Conservation (phyloP, 192 early-diverging fungal species). For the Backusella mclennaniae region DNA sequence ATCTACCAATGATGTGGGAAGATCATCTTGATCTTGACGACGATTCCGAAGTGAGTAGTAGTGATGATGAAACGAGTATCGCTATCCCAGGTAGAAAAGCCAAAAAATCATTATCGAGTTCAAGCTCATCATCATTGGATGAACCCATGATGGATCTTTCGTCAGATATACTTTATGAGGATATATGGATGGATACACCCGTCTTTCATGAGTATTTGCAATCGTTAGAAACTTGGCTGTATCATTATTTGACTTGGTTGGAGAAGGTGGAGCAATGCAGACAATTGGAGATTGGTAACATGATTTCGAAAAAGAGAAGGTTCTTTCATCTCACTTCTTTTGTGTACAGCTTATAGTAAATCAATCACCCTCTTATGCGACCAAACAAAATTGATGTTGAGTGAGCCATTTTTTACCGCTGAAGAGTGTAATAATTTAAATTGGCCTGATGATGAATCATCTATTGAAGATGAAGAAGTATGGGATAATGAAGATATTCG, state of each 20-base stretch:
- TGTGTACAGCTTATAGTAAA: slow-evolving; percentile 5
- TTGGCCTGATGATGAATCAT: slow-evolving; percentile 3
- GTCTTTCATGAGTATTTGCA: slow-evolving; percentile 12
- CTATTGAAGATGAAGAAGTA: background rate
- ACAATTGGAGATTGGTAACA: slow-evolving; percentile 16
- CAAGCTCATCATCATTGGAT: background rate
- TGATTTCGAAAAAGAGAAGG: background rate
- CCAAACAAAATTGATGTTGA: background rate
- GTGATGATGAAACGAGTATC: slow-evolving; percentile 11
- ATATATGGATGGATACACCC: slow-evolving; percentile 21
- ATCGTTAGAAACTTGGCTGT: slow-evolving; percentile 10
- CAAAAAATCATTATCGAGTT: background rate
- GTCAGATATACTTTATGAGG: slow-evolving; percentile 11
- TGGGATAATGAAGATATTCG: slow-evolving; percentile 14
- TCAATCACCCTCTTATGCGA: background rate
- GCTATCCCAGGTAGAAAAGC: slow-evolving; percentile 6
- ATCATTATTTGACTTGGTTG: slow-evolving; percentile 14
- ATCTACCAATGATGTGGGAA: background rate
- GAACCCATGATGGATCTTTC: slow-evolving; percentile 7
- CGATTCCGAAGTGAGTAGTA: background rate
- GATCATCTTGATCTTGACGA: background rate
- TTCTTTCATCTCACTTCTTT: background rate
- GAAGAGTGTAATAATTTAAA: slow-evolving; percentile 4
- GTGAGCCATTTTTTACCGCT: slow-evolving; percentile 8
- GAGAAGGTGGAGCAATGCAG: slow-evolving; percentile 20